Percentiles rank a stretch among this genome's conserved stretches.
Evolutionary conservation across 768 basidiomycete genomes (phyloP).

Genomic region (Lactarius psammicola): DNA sequence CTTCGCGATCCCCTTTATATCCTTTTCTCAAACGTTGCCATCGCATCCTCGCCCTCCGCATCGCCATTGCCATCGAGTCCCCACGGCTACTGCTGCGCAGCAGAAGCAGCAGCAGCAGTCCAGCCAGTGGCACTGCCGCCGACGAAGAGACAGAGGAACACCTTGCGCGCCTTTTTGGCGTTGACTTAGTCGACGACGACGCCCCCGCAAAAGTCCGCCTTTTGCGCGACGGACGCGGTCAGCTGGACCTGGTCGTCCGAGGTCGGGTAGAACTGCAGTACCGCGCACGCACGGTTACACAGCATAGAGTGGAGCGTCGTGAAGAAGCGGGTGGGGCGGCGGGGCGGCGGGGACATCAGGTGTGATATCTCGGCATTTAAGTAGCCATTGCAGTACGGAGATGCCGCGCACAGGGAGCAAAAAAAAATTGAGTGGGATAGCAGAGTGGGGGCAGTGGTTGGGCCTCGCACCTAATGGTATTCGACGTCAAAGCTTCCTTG

Average conservation of each 20-base stretch:
- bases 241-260: constrained; percentile 97
- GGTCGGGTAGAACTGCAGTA: constrained; percentile 94
- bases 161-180: constrained; percentile 91
- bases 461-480: constrained; percentile 81
- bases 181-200: constrained; percentile 97
- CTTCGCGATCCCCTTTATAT: constrained; percentile 62
- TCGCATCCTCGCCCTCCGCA: constrained; percentile 48
- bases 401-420: constrained; percentile 71
- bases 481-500: constrained; percentile 97
- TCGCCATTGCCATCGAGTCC: constrained; percentile 65
- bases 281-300: constrained; percentile 69
- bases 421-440: neutral
- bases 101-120: constrained; percentile 38
- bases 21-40: constrained; percentile 72
- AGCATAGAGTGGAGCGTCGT: constrained; percentile 87
- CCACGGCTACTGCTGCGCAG: constrained; percentile 58
- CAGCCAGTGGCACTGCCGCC: constrained; percentile 77
- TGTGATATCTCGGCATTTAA: constrained; percentile 94
- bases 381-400: constrained; percentile 97
- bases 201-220: constrained; percentile 95
- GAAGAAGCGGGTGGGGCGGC: constrained; percentile 90
- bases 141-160: constrained; percentile 90
- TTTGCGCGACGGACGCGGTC: constrained; percentile 88
- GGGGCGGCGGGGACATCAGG: constrained; percentile 86
- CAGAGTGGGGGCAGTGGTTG: neutral